Base-by-base conservation (phyloP, 257 asterid genomes). In the Plantago elongata region DNA sequence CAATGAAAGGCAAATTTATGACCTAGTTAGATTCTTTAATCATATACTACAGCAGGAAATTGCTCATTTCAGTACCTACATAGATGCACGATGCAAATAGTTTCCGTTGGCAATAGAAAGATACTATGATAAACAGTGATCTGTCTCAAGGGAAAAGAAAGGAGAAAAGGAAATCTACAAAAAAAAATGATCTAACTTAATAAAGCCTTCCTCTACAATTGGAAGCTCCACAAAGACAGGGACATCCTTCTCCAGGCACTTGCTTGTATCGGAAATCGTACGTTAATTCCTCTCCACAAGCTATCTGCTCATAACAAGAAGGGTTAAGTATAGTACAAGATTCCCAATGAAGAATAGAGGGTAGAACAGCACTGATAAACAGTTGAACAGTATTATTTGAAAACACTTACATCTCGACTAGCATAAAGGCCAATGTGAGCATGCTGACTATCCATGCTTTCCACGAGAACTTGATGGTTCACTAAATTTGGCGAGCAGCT, bases 381-480 rank as follows among this genome's bases (percentile, higher is more conserved):
- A 22, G 45, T 57, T 38, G 9, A 57, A 38, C 9, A 30, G 40
- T 42, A 44, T 14, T 13, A 42, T 5, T 42, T 16, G 61, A 63
- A 22, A 16, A 57, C 52, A 48, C 94, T 79, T 81, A 93, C 99
- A 71, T 93, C 99, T 72, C 96, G 87, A 71, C 82, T 77, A 50
- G 99, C 92, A 61, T 79, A 93, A 75, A 93, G 79, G 60, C 97
- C 97, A 54, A 93, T 70, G 62, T 82, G 99, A 2, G 99, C 86
- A 37, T 85, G 90, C 75, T 78, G 90, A 78, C 85, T 78, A 59
- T 93, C 97, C 97, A 89, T 93, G 83, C 93, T 90, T 65, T 89
- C 99, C 54, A 93, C 87, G 29, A 93, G 83, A 77, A 89, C 99
- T 90, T 89, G 99, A 76, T 87, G 89, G 69, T 85, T 87, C 80